Conservation (phyloP, 2,329 filamentous ascomycete genomes). For the Anthostomella pinea region DNA sequence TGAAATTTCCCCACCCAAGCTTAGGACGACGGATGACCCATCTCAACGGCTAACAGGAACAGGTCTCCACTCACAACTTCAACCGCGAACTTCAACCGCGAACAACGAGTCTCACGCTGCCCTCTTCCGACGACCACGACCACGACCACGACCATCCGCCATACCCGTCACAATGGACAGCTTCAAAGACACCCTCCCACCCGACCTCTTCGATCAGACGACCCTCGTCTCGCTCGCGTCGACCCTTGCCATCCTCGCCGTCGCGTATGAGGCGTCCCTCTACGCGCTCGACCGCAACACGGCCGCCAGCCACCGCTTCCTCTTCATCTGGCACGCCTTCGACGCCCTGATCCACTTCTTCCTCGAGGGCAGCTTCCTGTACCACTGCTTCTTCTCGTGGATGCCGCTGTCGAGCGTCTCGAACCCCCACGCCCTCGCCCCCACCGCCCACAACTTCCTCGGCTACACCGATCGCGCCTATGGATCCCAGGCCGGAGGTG, state of each 20-base stretch:
- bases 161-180: constrained; percentile 17
- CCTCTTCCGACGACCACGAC: too few relatives aligned
- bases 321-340: constrained; percentile 95
- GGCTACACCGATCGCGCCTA: constrained; percentile 49
- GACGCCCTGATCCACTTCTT: constrained; percentile 88
- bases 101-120: too few relatives aligned
- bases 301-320: constrained; percentile 59
- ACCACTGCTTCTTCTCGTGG: constrained; percentile 82
- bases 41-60: too few relatives aligned
- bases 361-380: constrained; percentile 88
- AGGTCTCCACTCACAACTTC: too few relatives aligned
- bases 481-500: constrained; percentile 55
- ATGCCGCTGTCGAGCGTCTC: constrained; percentile 35
- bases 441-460: constrained; percentile 52
- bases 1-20: too few relatives aligned
- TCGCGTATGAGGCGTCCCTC: constrained; percentile 50
- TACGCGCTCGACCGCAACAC: constrained; percentile 43
- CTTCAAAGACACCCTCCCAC: constrained; percentile 39
- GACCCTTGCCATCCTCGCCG: constrained; percentile 50
- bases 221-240: constrained; percentile 58
- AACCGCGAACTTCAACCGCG: too few relatives aligned
- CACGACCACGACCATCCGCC: not conserved
- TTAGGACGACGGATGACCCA: too few relatives aligned
- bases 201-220: constrained; percentile 57
- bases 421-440: constrained; percentile 39